Evolutionary conservation across 441 rosid genomes (phyloP).

Genomic region (Manihot esculenta): DNA sequence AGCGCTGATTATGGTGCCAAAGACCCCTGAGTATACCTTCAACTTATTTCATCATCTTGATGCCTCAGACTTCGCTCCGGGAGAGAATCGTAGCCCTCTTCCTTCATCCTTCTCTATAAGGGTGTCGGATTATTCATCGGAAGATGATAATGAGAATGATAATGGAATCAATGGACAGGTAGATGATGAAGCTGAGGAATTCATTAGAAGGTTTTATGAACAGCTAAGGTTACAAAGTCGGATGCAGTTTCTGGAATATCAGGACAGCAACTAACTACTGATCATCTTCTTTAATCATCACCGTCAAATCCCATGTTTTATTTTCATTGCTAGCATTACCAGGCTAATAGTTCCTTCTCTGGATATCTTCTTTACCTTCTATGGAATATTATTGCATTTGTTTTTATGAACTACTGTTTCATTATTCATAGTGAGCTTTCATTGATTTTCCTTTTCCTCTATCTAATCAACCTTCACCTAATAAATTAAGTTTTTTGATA

Average conservation of each 20-base stretch:
- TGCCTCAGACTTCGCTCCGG: slow-evolving; percentile 18
- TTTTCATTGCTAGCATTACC: no score
- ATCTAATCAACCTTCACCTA: no score
- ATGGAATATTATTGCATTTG: no score
- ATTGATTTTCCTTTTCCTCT: no score
- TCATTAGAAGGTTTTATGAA: slow-evolving; percentile 54
- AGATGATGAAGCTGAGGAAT: slow-evolving; percentile 60
- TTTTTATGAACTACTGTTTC: no score
- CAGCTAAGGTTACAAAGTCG: slow-evolving; percentile 49
- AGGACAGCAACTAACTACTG: slow-evolving; percentile 14
- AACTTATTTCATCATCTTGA: slow-evolving; percentile 21
- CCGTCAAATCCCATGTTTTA: no score
- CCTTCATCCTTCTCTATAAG: slow-evolving; percentile 42
- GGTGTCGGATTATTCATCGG: slow-evolving; percentile 48
- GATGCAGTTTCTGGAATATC: slow-evolving; percentile 47
- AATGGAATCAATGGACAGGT: slow-evolving; percentile 28
- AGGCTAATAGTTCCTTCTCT: no score
- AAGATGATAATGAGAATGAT: slow-evolving; percentile 30
- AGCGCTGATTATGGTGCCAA: slow-evolving; percentile 31
- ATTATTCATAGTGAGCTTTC: no score
- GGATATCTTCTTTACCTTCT: no score
- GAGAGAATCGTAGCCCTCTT: slow-evolving; percentile 36
- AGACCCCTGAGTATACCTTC: slow-evolving; percentile 48
- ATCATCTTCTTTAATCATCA: no score
- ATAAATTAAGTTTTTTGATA: no score